Evolutionary conservation across 2,329 filamentous ascomycete species (phyloP).

Genomic region (Zopfia rhizophila): DNA sequence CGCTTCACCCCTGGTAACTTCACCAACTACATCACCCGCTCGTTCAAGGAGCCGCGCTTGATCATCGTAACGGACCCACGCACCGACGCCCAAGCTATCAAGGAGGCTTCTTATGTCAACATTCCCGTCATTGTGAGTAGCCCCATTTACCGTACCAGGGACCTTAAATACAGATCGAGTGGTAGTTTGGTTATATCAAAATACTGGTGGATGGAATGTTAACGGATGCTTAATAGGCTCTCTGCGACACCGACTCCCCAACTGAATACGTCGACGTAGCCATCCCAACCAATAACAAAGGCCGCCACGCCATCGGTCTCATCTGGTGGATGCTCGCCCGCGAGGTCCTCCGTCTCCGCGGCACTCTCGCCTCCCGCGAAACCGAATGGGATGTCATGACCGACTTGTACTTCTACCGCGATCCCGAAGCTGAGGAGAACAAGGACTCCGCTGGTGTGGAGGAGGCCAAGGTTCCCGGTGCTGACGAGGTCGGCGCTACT

Average conservation of each 20-base stretch:
- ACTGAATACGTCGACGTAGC: constrained; percentile 99
- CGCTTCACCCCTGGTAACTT: constrained; percentile 99
- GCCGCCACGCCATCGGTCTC: constrained; percentile 97
- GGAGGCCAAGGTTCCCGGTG: constrained; percentile 85
- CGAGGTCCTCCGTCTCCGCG: constrained; percentile 98
- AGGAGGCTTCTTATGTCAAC: constrained; percentile 99
- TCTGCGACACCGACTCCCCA: constrained; percentile 98
- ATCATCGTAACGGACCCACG: constrained; percentile 99
- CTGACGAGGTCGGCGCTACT: constrained; percentile 83
- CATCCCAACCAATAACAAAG: constrained; percentile 99
- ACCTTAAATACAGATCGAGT: not conserved
- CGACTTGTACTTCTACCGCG: constrained; percentile 99
- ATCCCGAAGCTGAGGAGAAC: constrained; percentile 99
- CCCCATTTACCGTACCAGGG: too few relatives aligned
- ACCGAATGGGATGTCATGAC: constrained; percentile 99
- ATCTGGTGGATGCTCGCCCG: constrained; percentile 99
- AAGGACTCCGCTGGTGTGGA: constrained; percentile 85
- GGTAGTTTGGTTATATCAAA: not conserved
- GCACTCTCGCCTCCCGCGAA: constrained; percentile 95
- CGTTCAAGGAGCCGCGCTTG: constrained; percentile 99
- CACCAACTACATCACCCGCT: constrained; percentile 99
- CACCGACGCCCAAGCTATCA: constrained; percentile 99
- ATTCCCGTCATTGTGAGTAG: constrained; percentile 85
- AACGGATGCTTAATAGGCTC: constrained; percentile 62
- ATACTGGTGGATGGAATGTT: constrained; percentile 11